phyloP scores from a whole-genome alignment of 805 yeast species.

The Sungouiella thailandica region DNA sequence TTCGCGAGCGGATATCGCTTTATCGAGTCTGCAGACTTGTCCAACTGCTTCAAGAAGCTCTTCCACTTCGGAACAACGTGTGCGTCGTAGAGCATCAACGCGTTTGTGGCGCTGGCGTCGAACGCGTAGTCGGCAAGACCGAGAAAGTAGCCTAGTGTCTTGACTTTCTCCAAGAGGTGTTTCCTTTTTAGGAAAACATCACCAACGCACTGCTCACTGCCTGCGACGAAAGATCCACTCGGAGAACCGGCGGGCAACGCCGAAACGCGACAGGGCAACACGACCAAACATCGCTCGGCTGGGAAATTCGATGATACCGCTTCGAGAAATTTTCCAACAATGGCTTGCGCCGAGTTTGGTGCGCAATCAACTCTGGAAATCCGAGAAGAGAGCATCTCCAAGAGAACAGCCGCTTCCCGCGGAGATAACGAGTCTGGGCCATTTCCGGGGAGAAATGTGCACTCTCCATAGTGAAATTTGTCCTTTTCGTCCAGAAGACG shows the following conservation, averaged over 20 bases:
- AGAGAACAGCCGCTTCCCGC: no score
- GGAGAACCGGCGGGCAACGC: no score
- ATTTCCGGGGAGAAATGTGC: no score
- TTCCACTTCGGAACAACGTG: slow-evolving; percentile 19
- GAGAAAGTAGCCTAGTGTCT: slow-evolving; percentile 12
- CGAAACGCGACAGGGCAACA: slow-evolving; percentile 11
- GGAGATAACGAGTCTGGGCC: no score
- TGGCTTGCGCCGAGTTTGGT: no score
- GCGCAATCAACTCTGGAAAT: no score
- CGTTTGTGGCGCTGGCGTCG: slow-evolving; percentile 13
- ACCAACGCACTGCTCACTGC: no score
- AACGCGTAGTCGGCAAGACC: slow-evolving; percentile 13
- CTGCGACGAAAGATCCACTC: no score
- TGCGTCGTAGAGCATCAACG: slow-evolving; percentile 14
- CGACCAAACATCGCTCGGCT: slow-evolving; percentile 5
- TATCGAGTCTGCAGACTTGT: neutral
- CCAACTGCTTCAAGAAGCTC: slow-evolving; percentile 5
- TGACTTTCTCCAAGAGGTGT: slow-evolving; percentile 8
- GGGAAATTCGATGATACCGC: neutral
- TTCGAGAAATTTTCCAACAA: neutral
- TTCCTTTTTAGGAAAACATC: no score
- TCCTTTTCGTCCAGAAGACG: no score
- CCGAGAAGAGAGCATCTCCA: no score
- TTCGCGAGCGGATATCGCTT: slow-evolving; percentile 9
- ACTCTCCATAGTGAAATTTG: no score